Base-by-base conservation (phyloP, 495 filamentous ascomycete genomes). In the Aspergillus indologenus region DNA sequence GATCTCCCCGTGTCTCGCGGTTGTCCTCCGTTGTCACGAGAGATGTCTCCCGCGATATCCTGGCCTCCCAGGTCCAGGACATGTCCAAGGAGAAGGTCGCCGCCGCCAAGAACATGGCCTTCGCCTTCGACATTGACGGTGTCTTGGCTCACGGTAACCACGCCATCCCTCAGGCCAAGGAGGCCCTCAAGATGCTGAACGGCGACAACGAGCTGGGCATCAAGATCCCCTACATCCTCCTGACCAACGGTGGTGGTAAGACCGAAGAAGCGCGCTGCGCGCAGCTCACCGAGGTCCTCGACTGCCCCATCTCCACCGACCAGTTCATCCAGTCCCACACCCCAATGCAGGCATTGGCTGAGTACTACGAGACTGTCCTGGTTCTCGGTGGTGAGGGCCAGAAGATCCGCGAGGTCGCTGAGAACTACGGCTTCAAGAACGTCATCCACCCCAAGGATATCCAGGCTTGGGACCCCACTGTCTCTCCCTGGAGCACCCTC, bases 311-410 rank as follows among this genome's bases (percentile, higher is more conserved):
- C 61, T 89, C 90, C 1, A 89, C 88, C 3, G 88, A 89, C 58
- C 92, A 95, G 68, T 95, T 96, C 79, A 92, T 96, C 72, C 93
- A 92, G 70, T 91, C 90, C 14, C 92, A 97, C 75, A 96, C 92
- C 46, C 92, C 92, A 43, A 96, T 97, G 88, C 85, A 88, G 63
- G 90, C 93, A 62, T 86, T 95, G 83, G 84, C 90, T 15, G 81
- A 84, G 70, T 87, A 87, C 68, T 94, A 92, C 75, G 77, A 85
- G 22, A 93, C 90, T 17, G 90, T 96, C 17, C 82, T 96, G 3
- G 90, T 96, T 19, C 83, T 91, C 43, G 91, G 91, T 68, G 91
- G 91, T 60, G 91, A 95, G 71, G 91, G 90, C 47, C 90, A 91
- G 79, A 94, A 90, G 71, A 92, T 91, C 74, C 85, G 91, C 31